A percentile compares a stretch with the other conserved stretches of the same genome.
phyloP scores from a whole-genome alignment of 768 basidiomycete genomes.

The Cubamyces lactineus region DNA sequence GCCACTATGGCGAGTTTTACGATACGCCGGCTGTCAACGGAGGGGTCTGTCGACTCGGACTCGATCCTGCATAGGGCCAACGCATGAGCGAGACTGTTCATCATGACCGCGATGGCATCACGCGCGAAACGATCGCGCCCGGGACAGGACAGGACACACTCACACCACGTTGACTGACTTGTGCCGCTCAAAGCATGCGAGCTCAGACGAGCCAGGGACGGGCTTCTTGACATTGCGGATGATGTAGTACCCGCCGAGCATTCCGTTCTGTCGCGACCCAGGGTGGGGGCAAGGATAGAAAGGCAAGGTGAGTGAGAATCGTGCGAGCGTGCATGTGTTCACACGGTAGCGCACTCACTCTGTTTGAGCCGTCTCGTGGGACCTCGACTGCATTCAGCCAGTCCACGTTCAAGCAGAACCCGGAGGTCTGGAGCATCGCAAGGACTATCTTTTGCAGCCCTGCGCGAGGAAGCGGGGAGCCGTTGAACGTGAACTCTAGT shows the following conservation, averaged over 20 bases:
- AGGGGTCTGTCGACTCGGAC: conserved; percentile 41
- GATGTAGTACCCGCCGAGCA: conserved; percentile 53
- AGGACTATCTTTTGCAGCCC: conserved; percentile 48
- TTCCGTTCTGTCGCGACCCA: conserved; percentile 43
- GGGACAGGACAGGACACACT: conserved; percentile 25
- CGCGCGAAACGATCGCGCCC: neutral
- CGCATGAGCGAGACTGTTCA: conserved; percentile 3
- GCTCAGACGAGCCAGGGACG: conserved; percentile 37
- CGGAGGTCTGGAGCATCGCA: conserved; percentile 44
- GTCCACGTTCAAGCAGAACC: conserved; percentile 47
- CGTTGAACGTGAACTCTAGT: conserved; percentile 49
- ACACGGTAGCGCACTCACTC: conserved; percentile 40
- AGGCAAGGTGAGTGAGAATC: conserved; percentile 7
- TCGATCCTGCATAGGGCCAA: conserved; percentile 41
- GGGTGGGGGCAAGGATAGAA: conserved; percentile 8
- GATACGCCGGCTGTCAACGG: conserved; percentile 51
- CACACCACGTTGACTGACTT: conserved; percentile 57
- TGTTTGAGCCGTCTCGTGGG: conserved; percentile 44
- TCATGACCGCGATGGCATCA: neutral
- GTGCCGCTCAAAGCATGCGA: conserved; percentile 48
- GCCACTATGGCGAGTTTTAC: conserved; percentile 53
- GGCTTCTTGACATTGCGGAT: conserved; percentile 51
- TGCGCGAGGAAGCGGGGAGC: conserved; percentile 41
- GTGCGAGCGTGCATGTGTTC: neutral
- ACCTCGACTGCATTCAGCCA: conserved; percentile 53